Percentiles rank a stretch among this genome's conserved stretches.
phyloP scores from a whole-genome alignment of 2,329 filamentous ascomycete species.

The Trichoderma afroharzianum region DNA sequence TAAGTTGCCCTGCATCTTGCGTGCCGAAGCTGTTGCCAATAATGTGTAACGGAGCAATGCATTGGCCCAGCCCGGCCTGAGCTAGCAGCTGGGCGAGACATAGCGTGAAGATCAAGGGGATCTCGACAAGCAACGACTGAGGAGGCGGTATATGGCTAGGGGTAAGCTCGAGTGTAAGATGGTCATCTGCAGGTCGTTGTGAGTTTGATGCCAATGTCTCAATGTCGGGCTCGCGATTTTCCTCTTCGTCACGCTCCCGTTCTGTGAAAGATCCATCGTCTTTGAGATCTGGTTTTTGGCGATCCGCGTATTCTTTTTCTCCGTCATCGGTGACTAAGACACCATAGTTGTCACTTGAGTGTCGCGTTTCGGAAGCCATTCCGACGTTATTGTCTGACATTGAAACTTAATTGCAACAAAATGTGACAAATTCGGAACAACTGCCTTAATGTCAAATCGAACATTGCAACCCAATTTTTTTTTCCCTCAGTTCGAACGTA shows the following conservation, averaged over 20 bases:
- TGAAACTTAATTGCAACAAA: background rate
- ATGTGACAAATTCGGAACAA: background rate
- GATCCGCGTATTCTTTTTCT: background rate
- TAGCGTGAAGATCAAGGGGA: slow-evolving; percentile 17
- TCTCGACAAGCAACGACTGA: background rate
- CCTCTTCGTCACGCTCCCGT: background rate
- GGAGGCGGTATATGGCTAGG: slow-evolving; percentile 8
- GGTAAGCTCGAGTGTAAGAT: slow-evolving; percentile 2
- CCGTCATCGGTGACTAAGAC: background rate
- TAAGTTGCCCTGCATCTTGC: slow-evolving; percentile 39
- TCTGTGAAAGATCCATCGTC: background rate
- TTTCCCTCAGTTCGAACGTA: background rate
- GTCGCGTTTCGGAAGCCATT: background rate
- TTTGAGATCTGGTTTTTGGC: background rate
- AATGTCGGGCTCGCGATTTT: background rate
- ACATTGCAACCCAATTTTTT: background rate
- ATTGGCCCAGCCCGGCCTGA: slow-evolving; percentile 22
- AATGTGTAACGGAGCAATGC: slow-evolving; percentile 33
- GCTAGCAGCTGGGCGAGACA: slow-evolving; percentile 25
- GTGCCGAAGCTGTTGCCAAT: slow-evolving; percentile 42
- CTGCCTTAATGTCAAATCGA: background rate
- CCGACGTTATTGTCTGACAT: background rate
- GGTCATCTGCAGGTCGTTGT: background rate
- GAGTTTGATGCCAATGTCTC: background rate
- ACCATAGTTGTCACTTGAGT: background rate